Evolutionary conservation across 768 basidiomycete species (phyloP).

Genomic region (Holtermannia corniformis): DNA sequence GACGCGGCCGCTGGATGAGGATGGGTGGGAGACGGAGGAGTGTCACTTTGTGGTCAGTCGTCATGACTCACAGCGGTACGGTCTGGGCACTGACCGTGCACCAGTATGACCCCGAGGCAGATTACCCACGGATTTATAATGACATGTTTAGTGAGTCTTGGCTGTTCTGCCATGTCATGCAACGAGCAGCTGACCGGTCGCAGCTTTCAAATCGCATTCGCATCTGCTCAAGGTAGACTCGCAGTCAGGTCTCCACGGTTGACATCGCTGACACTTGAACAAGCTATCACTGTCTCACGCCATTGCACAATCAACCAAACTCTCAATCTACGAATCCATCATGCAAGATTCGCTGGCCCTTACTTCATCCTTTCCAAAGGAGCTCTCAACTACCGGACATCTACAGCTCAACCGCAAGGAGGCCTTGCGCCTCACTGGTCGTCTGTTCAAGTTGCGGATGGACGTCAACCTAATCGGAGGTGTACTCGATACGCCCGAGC

Average conservation of each 20-base stretch:
- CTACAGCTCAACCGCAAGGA: slow-evolving; percentile 67
- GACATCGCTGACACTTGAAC: slow-evolving; percentile 18
- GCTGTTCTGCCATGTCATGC: neutral
- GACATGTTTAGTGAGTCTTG: slow-evolving; percentile 77
- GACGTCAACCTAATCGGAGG: slow-evolving; percentile 88
- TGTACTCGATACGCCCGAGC: slow-evolving; percentile 82
- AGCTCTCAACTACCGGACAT: slow-evolving; percentile 66
- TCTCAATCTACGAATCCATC: slow-evolving; percentile 74
- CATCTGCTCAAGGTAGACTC: slow-evolving; percentile 56
- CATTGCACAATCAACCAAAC: slow-evolving; percentile 83
- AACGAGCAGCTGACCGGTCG: neutral
- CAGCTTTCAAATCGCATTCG: slow-evolving; percentile 84
- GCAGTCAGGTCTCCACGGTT: neutral
- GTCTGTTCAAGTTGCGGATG: slow-evolving; percentile 73
- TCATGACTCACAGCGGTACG: slow-evolving; percentile 4
- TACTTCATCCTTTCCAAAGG: slow-evolving; percentile 71
- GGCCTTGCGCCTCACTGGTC: slow-evolving; percentile 76
- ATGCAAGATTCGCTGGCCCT: slow-evolving; percentile 70
- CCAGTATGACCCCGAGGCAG: slow-evolving; percentile 72
- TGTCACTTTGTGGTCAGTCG: slow-evolving; percentile 71
- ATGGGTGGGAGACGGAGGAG: slow-evolving; percentile 84
- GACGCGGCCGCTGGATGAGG: slow-evolving; percentile 53
- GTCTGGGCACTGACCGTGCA: slow-evolving; percentile 1
- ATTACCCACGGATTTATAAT: slow-evolving; percentile 85
- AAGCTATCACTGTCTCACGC: slow-evolving; percentile 88